phyloP scores from a whole-genome alignment of 768 basidiomycete species.

The Mycena galericulata region DNA sequence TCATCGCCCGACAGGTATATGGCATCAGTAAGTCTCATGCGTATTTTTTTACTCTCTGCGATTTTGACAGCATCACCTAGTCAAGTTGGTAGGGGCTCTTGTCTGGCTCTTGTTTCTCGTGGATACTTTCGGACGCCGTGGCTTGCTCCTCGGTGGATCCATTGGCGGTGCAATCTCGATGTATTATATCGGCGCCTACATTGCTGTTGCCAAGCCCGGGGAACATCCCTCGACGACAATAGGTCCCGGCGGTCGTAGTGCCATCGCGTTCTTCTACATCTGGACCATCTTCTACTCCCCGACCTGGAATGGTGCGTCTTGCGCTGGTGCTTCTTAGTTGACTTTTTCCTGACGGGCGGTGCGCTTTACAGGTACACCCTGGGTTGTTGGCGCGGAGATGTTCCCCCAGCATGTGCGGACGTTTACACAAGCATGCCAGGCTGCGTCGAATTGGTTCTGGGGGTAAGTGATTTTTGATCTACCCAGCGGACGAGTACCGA shows the following conservation, averaged over 20 bases:
- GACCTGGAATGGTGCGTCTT: slow-evolving; percentile 58
- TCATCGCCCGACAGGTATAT: slow-evolving; percentile 47
- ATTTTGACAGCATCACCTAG: slow-evolving; percentile 24
- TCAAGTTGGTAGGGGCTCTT: slow-evolving; percentile 51
- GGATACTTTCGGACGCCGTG: slow-evolving; percentile 56
- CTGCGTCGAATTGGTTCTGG: slow-evolving; percentile 52
- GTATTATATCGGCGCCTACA: slow-evolving; percentile 59
- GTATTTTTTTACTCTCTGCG: not conserved
- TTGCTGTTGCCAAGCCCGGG: slow-evolving; percentile 51
- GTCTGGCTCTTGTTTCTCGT: slow-evolving; percentile 57
- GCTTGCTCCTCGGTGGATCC: slow-evolving; percentile 55
- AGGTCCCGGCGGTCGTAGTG: slow-evolving; percentile 45
- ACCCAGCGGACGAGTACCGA: not conserved
- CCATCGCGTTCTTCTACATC: slow-evolving; percentile 51
- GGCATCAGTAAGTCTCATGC: slow-evolving; percentile 54
- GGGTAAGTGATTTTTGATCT: slow-evolving; percentile 31
- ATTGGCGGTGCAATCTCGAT: slow-evolving; percentile 53
- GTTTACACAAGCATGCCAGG: slow-evolving; percentile 52
- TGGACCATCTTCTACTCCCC: slow-evolving; percentile 54
- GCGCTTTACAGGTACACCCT: slow-evolving; percentile 24
- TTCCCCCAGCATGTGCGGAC: slow-evolving; percentile 57
- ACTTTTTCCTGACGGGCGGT: not conserved
- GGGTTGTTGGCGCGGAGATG: slow-evolving; percentile 58
- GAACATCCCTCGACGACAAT: slow-evolving; percentile 34
- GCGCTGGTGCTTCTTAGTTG: not conserved